These are phyloP conservation scores for Heliamphora pulchella DNA, from an alignment of 179 eudicot species.

Conservation along the genomic window DNA sequence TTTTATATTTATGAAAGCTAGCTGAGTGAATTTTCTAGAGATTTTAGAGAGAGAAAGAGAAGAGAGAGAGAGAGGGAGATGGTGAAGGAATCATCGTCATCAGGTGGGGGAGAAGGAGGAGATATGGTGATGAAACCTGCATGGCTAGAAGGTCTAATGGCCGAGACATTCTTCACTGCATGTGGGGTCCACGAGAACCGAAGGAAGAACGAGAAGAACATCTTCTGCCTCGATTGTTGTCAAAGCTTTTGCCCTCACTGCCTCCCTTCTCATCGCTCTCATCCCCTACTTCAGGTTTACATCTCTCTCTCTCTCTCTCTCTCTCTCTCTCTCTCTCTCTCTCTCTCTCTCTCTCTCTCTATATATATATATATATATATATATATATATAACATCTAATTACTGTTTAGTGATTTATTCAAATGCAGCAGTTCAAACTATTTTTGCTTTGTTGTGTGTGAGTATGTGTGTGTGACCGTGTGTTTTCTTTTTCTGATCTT, in stretches of 20 bases:
- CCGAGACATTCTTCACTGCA: conserved; percentile 53
- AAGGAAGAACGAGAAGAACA: conserved; percentile 82
- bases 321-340: too few relatives aligned
- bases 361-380: too few relatives aligned
- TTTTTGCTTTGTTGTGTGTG: background rate
- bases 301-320: too few relatives aligned
- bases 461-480: too few relatives aligned
- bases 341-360: too few relatives aligned
- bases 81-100: conserved; percentile 16
- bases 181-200: conserved; percentile 47
- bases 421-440: background rate
- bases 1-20: background rate
- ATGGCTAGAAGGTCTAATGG: conserved; percentile 62
- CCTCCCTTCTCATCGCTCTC: conserved; percentile 58
- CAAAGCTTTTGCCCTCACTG: conserved; percentile 78
- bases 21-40: too few relatives aligned
- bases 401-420: too few relatives aligned
- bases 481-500: too few relatives aligned
- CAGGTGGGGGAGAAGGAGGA: conserved; percentile 9
- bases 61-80: conserved; percentile 15
- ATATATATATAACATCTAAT: too few relatives aligned
- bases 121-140: conserved; percentile 46
- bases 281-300: conserved; percentile 68
- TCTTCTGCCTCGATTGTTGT: conserved; percentile 70
- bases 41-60: conserved; percentile 5